Conservation (phyloP, 805 yeast species). For the Ogataea corticis region DNA sequence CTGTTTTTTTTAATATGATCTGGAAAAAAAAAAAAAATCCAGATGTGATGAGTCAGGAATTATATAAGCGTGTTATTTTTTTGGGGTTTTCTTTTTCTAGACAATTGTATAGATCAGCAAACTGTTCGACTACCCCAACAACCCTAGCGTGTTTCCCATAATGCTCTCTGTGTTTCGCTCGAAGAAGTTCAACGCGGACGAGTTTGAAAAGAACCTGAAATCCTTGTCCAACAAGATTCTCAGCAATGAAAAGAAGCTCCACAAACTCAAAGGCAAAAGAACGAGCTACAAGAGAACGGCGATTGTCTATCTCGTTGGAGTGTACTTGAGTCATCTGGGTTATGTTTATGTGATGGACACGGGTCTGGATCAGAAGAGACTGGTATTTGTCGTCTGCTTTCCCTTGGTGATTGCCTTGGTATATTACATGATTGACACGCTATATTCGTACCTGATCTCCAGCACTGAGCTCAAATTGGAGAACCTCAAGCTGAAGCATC, state of each 20-base stretch:
- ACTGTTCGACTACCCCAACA: no score
- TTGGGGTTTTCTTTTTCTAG: no score
- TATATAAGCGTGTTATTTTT: no score
- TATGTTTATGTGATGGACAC: constrained; percentile 19
- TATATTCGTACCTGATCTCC: constrained; percentile 23
- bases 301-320: constrained; percentile 20
- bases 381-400: constrained; percentile 4
- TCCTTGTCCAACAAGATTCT: constrained; percentile 38
- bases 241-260: constrained; percentile 24
- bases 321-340: constrained; percentile 27
- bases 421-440: constrained; percentile 16
- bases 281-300: constrained; percentile 18
- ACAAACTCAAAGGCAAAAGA: constrained; percentile 17
- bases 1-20: not conserved
- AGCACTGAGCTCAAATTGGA: constrained; percentile 26
- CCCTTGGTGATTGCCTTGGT: constrained; percentile 20
- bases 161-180: constrained; percentile 30
- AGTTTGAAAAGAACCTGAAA: constrained; percentile 45
- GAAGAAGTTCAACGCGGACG: constrained; percentile 41
- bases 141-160: not conserved
- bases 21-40: not conserved
- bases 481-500: constrained; percentile 34
- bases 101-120: no score
- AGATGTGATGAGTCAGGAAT: no score
- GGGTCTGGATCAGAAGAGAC: constrained; percentile 1